Conservation (phyloP, 2,329 filamentous ascomycete species). For the Fusarium citri region DNA sequence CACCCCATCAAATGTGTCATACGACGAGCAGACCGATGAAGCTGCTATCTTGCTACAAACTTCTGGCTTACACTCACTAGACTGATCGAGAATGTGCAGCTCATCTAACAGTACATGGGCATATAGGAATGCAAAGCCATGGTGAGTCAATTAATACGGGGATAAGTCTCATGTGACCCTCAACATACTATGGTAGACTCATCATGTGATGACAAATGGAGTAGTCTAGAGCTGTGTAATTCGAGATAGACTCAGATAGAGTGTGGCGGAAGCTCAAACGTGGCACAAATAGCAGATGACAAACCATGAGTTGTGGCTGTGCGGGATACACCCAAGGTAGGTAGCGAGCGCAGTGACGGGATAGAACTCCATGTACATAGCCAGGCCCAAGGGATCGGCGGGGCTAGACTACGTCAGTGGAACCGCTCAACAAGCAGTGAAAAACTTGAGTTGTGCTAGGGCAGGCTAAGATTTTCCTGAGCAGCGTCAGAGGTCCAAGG, state of each 20-base stretch:
- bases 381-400: slow-evolving; percentile 33
- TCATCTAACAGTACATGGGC: slow-evolving; percentile 7
- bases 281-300: slow-evolving; percentile 32
- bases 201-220: slow-evolving; percentile 44
- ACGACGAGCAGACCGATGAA: slow-evolving; percentile 22
- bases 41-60: slow-evolving; percentile 1
- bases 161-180: slow-evolving; percentile 34
- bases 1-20: slow-evolving; percentile 44
- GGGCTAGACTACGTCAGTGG: slow-evolving; percentile 44
- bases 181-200: neutral
- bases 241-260: slow-evolving; percentile 19
- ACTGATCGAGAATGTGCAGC: slow-evolving; percentile 10
- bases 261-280: slow-evolving; percentile 43
- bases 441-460: slow-evolving; percentile 35
- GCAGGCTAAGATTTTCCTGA: slow-evolving; percentile 36
- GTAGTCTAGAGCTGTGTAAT: neutral
- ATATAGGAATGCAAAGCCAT: neutral
- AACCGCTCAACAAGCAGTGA: slow-evolving; percentile 23
- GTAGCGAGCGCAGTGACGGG: neutral
- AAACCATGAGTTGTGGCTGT: slow-evolving; percentile 44
- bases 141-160: slow-evolving; percentile 34
- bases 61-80: slow-evolving; percentile 15
- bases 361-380: neutral
- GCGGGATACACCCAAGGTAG: neutral
- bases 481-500: slow-evolving; percentile 26